Conservation (phyloP, 768 basidiomycete genomes). For the Lanmaoa pseudosensibilis region DNA sequence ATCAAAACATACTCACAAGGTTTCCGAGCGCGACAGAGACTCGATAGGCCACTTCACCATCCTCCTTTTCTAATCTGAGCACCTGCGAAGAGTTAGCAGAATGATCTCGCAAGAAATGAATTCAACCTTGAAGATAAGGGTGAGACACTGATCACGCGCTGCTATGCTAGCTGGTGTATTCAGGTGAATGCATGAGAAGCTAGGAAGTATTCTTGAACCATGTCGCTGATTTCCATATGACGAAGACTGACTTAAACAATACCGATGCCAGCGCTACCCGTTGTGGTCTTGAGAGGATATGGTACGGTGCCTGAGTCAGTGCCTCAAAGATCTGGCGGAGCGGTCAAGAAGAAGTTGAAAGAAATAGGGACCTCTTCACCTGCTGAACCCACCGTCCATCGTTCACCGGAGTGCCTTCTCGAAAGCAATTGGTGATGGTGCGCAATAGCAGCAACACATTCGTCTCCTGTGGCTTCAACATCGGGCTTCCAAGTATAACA, state of each 20-base stretch:
- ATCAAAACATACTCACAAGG: conserved; percentile 44
- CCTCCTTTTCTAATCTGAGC: conserved; percentile 45
- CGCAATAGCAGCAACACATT: conserved; percentile 81
- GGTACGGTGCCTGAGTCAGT: conserved; percentile 51
- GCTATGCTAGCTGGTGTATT: conserved; percentile 40
- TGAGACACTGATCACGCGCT: conserved; percentile 44
- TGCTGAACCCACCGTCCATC: conserved; percentile 52
- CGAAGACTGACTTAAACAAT: conserved; percentile 75
- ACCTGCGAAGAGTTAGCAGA: conserved; percentile 20
- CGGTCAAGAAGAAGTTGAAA: conserved; percentile 5
- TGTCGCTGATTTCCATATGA: background rate
- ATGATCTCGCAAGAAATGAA: background rate
- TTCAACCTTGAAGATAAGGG: conserved; percentile 47
- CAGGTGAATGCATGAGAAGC: conserved; percentile 63
- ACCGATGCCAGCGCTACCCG: conserved; percentile 79
- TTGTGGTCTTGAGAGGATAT: conserved; percentile 62
- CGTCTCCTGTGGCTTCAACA: conserved; percentile 75
- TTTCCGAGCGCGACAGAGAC: conserved; percentile 74
- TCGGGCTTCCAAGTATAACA: conserved; percentile 50
- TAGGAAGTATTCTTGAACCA: conserved; percentile 28
- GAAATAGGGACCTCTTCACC: conserved; percentile 34
- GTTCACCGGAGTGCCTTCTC: conserved; percentile 46
- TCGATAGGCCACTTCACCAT: conserved; percentile 72
- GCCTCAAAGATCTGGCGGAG: conserved; percentile 53
- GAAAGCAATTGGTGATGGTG: conserved; percentile 76